Evolutionary conservation across 352 stramenopile species (phyloP), one percentile per base, ranked within the genome.

Genomic region (Phytophthora palmivora): DNA sequence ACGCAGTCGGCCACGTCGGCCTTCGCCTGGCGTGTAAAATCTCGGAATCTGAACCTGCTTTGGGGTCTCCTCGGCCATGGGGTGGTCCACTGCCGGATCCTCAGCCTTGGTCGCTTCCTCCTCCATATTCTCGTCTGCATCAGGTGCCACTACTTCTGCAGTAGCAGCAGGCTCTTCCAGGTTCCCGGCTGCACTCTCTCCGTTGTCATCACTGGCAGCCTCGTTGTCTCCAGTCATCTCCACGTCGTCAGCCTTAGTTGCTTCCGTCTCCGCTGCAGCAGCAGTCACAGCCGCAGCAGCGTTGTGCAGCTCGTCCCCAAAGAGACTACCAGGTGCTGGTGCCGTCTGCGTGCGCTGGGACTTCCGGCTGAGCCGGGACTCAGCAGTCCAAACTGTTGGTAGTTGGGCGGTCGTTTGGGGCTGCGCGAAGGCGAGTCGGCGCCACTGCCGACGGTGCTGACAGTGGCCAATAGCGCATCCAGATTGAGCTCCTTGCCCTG

Each of bases 401-500:
- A 92, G 57, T 95, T 94, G 11, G 87, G 87, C 36, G 87, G 87
- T 0, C 84, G 84, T 50, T 91, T 94, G 10, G 87, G 87, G 19
- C 84, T 94, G n/a, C 87, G 81, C 45, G 82, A 77, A 1, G 84
- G 80, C 50, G 84, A 85, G 33, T 89, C 72, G 6, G 50, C 54
- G 24, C 72, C 64, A 6, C 58, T 72, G 30, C 58, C 53, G 6
- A 32, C 32, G 6, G 39, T 45, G 14, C 43, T 62, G 30, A 50
- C 43, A 0, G 60, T 45, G 21, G 66, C 73, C 33, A 78, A 32
- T 19, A 82, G 44, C 39, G 73, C 63, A 41, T 82, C 73, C 38
- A 80, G 32, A 37, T 84, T 75, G 30, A 94, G 74, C 46, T 88
- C 85, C 46, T 88, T 89, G 32, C 84, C 84, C 44, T 72, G 80